Evolutionary conservation across 257 asterid genomes (phyloP), one percentile per base, ranked within the genome.

Genomic region (Thymus mandschuricus): DNA sequence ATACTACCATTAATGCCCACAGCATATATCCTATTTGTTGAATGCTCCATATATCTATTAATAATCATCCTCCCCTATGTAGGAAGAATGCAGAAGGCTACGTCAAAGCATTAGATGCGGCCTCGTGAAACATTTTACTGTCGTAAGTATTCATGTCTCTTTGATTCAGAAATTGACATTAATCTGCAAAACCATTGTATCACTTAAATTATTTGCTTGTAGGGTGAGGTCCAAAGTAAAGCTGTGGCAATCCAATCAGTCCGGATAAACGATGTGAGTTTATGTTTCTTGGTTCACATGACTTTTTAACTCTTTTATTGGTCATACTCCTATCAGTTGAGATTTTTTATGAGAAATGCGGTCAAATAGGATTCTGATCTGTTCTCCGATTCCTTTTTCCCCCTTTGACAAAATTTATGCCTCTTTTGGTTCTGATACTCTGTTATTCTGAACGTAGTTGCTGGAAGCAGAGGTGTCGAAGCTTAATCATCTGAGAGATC

Each of bases 31-130:
- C 60, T 6, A 54, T 58, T 75, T 61, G 13, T 46, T 61, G 50
- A 35, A 60, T 58, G 41, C 38, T 38, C 64, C 68, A n/a, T 50
- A 56, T 57, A 57, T 50, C 51, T 28, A 40, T 66, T 55, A 28
- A 7, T 64, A 48, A 73, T 13, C 64, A 33, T 11, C 43, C 5
- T 27, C 5, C 44, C 41, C 31, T 15, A 31, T 81, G 52, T 88
- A 92, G 98, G 98, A 90, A 33, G 98, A 90, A 81, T 92, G 98
- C 84, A 72, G 81, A 76, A 87, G 90, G 71, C 79, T 92, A 58
- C 96, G 91, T 60, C 96, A 92, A 78, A 86, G 89, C 86, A 85
- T 92, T 64, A 83, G 90, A 81, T 87, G 86, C 34, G 96, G 96
- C 70, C 94, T 88, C 72, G 89, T 85, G 81, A 82, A 86, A 76